Conservation (phyloP, 2,329 filamentous ascomycete species). For the Claviceps citrina region DNA sequence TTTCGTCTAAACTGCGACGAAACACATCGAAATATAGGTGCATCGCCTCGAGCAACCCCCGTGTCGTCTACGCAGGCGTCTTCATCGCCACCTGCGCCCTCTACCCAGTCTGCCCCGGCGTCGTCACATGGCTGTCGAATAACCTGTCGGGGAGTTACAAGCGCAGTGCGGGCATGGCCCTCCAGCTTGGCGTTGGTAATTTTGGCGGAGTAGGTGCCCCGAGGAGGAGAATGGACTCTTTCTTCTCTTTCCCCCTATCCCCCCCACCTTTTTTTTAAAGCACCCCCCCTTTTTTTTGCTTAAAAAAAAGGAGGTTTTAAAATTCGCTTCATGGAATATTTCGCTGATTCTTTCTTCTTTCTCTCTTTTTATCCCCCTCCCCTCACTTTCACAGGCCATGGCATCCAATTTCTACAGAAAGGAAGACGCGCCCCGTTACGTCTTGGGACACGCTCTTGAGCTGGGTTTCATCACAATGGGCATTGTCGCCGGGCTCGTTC, state of each 20-base stretch:
- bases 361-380: no score
- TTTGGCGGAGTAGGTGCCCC: conserved; percentile 28
- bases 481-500: conserved; percentile 27
- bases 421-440: conserved; percentile 31
- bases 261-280: no score
- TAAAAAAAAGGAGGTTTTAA: no score
- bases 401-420: conserved; percentile 56
- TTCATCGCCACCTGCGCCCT: conserved; percentile 67
- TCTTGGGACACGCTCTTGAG: conserved; percentile 34
- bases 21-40: no score
- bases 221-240: no score
- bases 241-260: no score
- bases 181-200: conserved; percentile 48
- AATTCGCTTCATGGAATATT: no score
- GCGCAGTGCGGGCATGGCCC: conserved; percentile 46
- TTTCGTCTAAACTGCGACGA: no score
- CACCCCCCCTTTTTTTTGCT: no score
- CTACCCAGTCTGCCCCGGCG: conserved; percentile 65
- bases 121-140: conserved; percentile 65
- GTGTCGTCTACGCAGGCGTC: conserved; percentile 55
- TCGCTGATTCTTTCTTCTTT: no score
- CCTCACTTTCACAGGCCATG: conserved; percentile 35
- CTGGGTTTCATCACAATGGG: conserved; percentile 32
- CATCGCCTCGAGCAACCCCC: conserved; percentile 39
- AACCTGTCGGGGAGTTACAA: conserved; percentile 58